Evolutionary conservation across 2,329 filamentous ascomycete genomes (phyloP).

Genomic region (Neopestalotiopsis clavispora): DNA sequence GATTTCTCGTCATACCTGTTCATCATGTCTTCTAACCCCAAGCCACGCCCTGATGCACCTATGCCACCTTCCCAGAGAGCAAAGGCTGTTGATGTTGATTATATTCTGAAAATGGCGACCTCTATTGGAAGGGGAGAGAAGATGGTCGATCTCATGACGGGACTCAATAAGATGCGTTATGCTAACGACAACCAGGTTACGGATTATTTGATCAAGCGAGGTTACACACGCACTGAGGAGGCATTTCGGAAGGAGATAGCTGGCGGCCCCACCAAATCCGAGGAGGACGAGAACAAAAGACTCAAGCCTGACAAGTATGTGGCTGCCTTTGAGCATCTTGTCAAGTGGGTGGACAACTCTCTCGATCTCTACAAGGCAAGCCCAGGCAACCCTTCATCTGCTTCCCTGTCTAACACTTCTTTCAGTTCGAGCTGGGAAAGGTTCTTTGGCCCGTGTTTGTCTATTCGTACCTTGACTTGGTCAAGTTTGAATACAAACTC

Average conservation of each 20-base stretch:
- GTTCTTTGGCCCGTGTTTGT: slow-evolving; percentile 94
- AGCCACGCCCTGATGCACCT: too few species aligned
- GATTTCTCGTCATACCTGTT: too few species aligned
- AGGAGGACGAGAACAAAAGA: slow-evolving; percentile 69
- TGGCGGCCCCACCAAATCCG: slow-evolving; percentile 79
- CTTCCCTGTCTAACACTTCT: slow-evolving; percentile 19
- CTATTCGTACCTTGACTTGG: slow-evolving; percentile 85
- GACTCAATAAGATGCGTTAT: not conserved
- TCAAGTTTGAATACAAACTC: slow-evolving; percentile 71
- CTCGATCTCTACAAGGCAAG: slow-evolving; percentile 90
- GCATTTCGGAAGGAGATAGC: slow-evolving; percentile 91
- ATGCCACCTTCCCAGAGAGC: too few species aligned
- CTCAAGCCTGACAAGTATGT: slow-evolving; percentile 77
- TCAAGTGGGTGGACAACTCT: slow-evolving; percentile 87
- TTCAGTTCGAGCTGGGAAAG: slow-evolving; percentile 81
- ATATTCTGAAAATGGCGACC: too few species aligned
- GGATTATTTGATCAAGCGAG: slow-evolving; percentile 94
- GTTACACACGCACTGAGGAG: slow-evolving; percentile 90
- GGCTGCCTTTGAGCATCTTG: slow-evolving; percentile 74
- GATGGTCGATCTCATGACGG: too few species aligned
- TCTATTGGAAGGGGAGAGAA: too few species aligned
- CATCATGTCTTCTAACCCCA: too few species aligned
- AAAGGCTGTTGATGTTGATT: too few species aligned
- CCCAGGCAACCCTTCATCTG: slow-evolving; percentile 18
- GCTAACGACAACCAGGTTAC: slow-evolving; percentile 63